Evolutionary conservation across 306 rosid species (phyloP).

Genomic region (Castanea crenata): DNA sequence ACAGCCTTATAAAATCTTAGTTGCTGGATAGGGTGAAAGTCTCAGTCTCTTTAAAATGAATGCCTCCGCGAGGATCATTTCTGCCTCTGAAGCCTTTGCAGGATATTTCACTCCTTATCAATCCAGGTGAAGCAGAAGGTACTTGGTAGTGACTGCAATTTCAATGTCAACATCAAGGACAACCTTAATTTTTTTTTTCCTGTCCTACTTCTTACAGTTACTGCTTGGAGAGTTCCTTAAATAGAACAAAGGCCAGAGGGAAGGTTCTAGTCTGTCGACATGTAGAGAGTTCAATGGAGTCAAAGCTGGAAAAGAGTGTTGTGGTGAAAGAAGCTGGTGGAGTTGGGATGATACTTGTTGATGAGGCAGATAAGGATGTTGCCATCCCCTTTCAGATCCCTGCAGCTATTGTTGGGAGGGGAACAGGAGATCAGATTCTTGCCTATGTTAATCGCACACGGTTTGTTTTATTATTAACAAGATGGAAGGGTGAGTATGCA

Average conservation of each 20-base stretch:
- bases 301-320: slow-evolving; percentile 61
- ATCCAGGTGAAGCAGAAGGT: slow-evolving; percentile 92
- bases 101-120: slow-evolving; percentile 87
- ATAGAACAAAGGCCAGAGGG: slow-evolving; percentile 64
- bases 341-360: slow-evolving; percentile 75
- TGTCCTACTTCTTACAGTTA: slow-evolving; percentile 43
- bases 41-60: slow-evolving; percentile 57
- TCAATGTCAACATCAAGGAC: slow-evolving; percentile 20
- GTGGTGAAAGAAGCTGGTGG: slow-evolving; percentile 71
- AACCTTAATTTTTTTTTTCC: slow-evolving; percentile 28
- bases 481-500: slow-evolving; percentile 2
- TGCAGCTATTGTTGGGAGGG: slow-evolving; percentile 58
- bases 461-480: slow-evolving; percentile 35
- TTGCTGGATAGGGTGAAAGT: slow-evolving; percentile 60
- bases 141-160: slow-evolving; percentile 37
- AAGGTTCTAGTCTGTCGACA: slow-evolving; percentile 76
- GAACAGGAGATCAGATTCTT: slow-evolving; percentile 42
- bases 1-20: slow-evolving; percentile 17
- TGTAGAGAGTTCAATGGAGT: slow-evolving; percentile 55
- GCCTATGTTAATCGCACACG: slow-evolving; percentile 52
- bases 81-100: slow-evolving; percentile 67
- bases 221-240: slow-evolving; percentile 74
- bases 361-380: slow-evolving; percentile 49
- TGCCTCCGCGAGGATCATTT: slow-evolving; percentile 49
- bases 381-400: slow-evolving; percentile 73